These are phyloP conservation scores for Rhodotorula paludigena DNA, from an alignment of 768 basidiomycete genomes.

Conservation along the genomic window DNA sequence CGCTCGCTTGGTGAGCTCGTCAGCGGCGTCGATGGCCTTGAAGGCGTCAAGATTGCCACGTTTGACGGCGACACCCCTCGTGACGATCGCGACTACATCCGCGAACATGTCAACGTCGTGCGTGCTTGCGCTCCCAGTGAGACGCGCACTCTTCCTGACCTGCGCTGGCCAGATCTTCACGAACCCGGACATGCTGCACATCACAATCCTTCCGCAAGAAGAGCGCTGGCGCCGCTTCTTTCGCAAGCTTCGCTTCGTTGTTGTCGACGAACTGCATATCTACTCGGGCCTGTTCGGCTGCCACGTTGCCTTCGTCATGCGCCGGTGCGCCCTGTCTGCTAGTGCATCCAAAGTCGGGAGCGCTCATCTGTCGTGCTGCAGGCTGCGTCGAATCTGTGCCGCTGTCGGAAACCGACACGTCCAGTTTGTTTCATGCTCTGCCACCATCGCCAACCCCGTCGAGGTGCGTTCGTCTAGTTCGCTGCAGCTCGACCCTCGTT, in stretches of 20 bases:
- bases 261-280: slow-evolving; percentile 73
- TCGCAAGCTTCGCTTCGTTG: slow-evolving; percentile 69
- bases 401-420: slow-evolving; percentile 42
- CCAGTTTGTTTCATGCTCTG: slow-evolving; percentile 75
- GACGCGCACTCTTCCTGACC: neutral
- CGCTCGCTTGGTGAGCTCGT: slow-evolving; percentile 65
- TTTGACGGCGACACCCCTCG: slow-evolving; percentile 85
- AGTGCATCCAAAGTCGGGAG: neutral
- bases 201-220: slow-evolving; percentile 77
- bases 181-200: slow-evolving; percentile 84
- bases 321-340: slow-evolving; percentile 63
- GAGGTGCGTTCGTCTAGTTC: slow-evolving; percentile 32
- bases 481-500: neutral
- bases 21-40: slow-evolving; percentile 58
- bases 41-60: slow-evolving; percentile 62
- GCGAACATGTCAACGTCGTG: slow-evolving; percentile 55
- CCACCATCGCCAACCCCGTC: slow-evolving; percentile 71
- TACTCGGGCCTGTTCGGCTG: slow-evolving; percentile 76
- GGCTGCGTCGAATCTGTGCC: slow-evolving; percentile 36
- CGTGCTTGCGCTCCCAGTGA: neutral
- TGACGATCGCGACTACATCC: slow-evolving; percentile 62
- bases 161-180: slow-evolving; percentile 60
- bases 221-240: slow-evolving; percentile 80
- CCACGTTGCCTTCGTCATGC: slow-evolving; percentile 73
- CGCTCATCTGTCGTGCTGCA: neutral